Percentiles rank a stretch among this genome's conserved stretches.
These are phyloP conservation scores for Huiozyma naganishii DNA, from an alignment of 805 yeast genomes.

Conservation along the genomic window DNA sequence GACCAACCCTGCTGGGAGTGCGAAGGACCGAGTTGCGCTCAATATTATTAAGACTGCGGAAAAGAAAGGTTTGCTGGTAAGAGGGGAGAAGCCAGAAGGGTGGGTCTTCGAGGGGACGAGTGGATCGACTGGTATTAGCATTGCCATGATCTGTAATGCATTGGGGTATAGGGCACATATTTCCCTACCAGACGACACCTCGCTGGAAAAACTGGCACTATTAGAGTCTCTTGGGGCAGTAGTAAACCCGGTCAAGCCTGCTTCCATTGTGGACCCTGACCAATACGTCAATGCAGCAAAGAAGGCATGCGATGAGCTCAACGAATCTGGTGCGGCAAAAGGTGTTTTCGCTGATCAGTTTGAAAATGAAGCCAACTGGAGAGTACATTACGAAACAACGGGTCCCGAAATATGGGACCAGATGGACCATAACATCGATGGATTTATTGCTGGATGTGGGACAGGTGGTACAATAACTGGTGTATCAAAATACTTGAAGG, in stretches of 20 bases:
- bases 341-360: conserved; percentile 94
- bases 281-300: conserved; percentile 90
- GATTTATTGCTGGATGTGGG: conserved; percentile 85
- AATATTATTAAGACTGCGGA: conserved; percentile 71
- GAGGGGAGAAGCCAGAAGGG: conserved; percentile 40
- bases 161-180: conserved; percentile 85
- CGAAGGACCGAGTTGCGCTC: conserved; percentile 88
- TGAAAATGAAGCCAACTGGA: conserved; percentile 89
- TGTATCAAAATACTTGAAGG: conserved; percentile 63
- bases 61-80: conserved; percentile 38
- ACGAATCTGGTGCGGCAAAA: conserved; percentile 26
- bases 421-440: conserved; percentile 52
- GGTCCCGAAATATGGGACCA: conserved; percentile 90
- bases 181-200: conserved; percentile 91
- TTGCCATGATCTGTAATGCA: conserved; percentile 83
- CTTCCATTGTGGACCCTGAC: conserved; percentile 84
- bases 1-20: conserved; percentile 87
- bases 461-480: conserved; percentile 98
- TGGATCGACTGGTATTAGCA: conserved; percentile 92
- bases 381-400: conserved; percentile 66
- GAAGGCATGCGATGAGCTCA: conserved; percentile 41
- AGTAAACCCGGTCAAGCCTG: conserved; percentile 82
- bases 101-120: conserved; percentile 87
- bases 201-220: conserved; percentile 67
- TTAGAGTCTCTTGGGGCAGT: conserved; percentile 69